Evolutionary conservation across 768 basidiomycete species (phyloP).

Genomic region (Boletales sp.): DNA sequence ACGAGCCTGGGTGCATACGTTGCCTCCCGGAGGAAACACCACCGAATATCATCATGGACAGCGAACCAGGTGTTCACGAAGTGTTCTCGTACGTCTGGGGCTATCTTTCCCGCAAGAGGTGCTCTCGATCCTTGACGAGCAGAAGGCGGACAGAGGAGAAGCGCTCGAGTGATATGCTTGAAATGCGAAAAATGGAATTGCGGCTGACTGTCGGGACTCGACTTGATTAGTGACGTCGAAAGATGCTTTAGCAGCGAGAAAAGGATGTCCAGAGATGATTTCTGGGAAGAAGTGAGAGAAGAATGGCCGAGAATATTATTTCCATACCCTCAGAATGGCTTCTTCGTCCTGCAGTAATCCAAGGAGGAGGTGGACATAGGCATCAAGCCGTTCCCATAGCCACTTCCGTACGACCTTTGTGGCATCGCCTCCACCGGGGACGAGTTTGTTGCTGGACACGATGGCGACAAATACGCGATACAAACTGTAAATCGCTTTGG

Average conservation of each 20-base stretch:
- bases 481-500: conserved; percentile 75
- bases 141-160: conserved; percentile 62
- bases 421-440: conserved; percentile 46
- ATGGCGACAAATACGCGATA: conserved; percentile 74
- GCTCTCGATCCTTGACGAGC: conserved; percentile 19
- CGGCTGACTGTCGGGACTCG: conserved; percentile 42
- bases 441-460: conserved; percentile 56
- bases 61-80: conserved; percentile 75
- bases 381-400: conserved; percentile 72
- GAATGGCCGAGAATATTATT: neutral
- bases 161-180: conserved; percentile 54
- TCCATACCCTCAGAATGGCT: conserved; percentile 63
- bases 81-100: conserved; percentile 55
- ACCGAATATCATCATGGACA: conserved; percentile 78
- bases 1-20: conserved; percentile 41
- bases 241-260: conserved; percentile 76
- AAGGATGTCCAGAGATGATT: conserved; percentile 67
- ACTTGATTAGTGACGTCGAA: conserved; percentile 57
- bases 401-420: conserved; percentile 66
- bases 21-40: conserved; percentile 84
- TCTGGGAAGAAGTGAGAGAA: conserved; percentile 37
- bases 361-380: conserved; percentile 65
- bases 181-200: conserved; percentile 71
- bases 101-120: conserved; percentile 37
- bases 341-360: conserved; percentile 78